phyloP scores from a whole-genome alignment of 2,329 filamentous ascomycete genomes.

The Colletotrichum trifolii region DNA sequence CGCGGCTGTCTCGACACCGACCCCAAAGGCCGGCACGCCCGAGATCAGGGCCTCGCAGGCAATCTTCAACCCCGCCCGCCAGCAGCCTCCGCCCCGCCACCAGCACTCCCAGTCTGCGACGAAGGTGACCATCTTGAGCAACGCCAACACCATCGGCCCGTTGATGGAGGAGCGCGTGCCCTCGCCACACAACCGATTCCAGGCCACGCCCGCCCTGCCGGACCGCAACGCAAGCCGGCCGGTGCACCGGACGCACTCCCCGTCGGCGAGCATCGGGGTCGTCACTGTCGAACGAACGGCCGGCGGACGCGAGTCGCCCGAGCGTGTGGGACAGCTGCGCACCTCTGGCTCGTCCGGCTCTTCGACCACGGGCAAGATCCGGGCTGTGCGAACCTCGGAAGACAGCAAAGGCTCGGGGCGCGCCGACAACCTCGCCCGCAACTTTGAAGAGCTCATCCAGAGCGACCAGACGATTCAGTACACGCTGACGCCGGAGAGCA shows the following conservation, averaged over 20 bases:
- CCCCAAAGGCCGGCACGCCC: slow-evolving; percentile 22
- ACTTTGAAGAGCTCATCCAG: slow-evolving; percentile 83
- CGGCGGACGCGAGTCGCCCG: slow-evolving; percentile 30
- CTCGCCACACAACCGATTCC: slow-evolving; percentile 46
- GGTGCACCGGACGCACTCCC: slow-evolving; percentile 17
- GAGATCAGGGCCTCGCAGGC: slow-evolving; percentile 35
- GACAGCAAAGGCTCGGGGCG: slow-evolving; percentile 60
- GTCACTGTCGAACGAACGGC: slow-evolving; percentile 51
- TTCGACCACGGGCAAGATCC: slow-evolving; percentile 61
- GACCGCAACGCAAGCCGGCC: slow-evolving; percentile 38
- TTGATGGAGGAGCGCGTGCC: slow-evolving; percentile 46
- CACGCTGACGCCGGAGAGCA: slow-evolving; percentile 82
- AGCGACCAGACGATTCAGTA: slow-evolving; percentile 87
- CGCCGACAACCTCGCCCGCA: slow-evolving; percentile 70
- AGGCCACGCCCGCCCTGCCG: slow-evolving; percentile 26
- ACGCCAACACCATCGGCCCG: slow-evolving; percentile 43
- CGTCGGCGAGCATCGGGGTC: slow-evolving; percentile 48
- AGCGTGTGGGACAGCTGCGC: slow-evolving; percentile 51
- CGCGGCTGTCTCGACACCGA: slow-evolving; percentile 19
- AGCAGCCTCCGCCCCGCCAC: slow-evolving; percentile 38
- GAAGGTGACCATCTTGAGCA: slow-evolving; percentile 50
- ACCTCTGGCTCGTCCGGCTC: slow-evolving; percentile 64
- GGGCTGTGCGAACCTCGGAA: slow-evolving; percentile 67
- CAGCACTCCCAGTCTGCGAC: slow-evolving; percentile 41
- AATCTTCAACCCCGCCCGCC: slow-evolving; percentile 37